Conservation (phyloP, 2,329 filamentous ascomycete genomes). For the Penicillium sp. region DNA sequence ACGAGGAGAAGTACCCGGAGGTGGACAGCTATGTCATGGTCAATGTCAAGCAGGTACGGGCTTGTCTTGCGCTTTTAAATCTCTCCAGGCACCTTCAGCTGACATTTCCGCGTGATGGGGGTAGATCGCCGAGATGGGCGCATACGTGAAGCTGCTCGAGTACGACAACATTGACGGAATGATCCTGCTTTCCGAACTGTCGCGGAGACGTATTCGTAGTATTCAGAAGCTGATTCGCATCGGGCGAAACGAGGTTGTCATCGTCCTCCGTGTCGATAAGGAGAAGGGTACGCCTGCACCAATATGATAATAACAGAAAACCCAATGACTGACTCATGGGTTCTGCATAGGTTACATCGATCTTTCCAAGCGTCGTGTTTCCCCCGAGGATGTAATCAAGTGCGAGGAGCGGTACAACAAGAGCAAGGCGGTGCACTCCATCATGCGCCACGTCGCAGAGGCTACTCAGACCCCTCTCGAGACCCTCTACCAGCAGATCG, state of each 20-base stretch:
- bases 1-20: slow-evolving; percentile 96
- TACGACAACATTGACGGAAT: slow-evolving; percentile 99
- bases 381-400: slow-evolving; percentile 94
- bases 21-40: slow-evolving; percentile 99
- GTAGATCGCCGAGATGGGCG: slow-evolving; percentile 98
- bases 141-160: slow-evolving; percentile 98
- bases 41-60: slow-evolving; percentile 88
- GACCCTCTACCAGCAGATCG: slow-evolving; percentile 88
- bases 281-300: slow-evolving; percentile 72
- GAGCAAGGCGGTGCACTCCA: slow-evolving; percentile 98
- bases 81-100: slow-evolving; percentile 9
- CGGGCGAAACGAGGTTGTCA: slow-evolving; percentile 96
- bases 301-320: slow-evolving; percentile 4
- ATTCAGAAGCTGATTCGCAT: slow-evolving; percentile 99
- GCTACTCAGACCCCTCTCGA: slow-evolving; percentile 96
- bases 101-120: slow-evolving; percentile 14
- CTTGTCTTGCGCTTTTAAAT: background rate
- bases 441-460: slow-evolving; percentile 98
- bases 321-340: slow-evolving; percentile 22
- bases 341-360: slow-evolving; percentile 78
- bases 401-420: slow-evolving; percentile 99
- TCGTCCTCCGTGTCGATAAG: slow-evolving; percentile 98
- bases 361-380: slow-evolving; percentile 96
- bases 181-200: slow-evolving; percentile 97
- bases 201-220: slow-evolving; percentile 94